Base-by-base conservation (phyloP, 257 asterid species). In the Solanum neorickii region DNA sequence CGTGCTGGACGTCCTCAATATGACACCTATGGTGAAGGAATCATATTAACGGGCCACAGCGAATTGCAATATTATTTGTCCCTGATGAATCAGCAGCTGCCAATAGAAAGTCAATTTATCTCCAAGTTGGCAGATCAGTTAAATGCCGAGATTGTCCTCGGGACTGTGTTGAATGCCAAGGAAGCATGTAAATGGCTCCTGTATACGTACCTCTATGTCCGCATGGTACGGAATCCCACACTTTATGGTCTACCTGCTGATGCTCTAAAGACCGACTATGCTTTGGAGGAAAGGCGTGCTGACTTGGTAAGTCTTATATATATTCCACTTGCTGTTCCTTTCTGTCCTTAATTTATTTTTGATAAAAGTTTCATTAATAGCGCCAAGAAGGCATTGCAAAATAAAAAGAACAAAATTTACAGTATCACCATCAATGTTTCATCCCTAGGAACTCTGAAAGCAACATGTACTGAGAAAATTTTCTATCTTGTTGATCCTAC, bases 1-100 rank as follows among this genome's bases (percentile, higher is more conserved):
- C 92, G 93, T 44, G 93, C 93, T 46, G 93, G 93, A 82, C 90
- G 93, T 90, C 93, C 93, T 56, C 93, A 91, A 49, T 91, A 78
- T 87, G 93, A 91, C 84, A 89, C 89, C 6, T 85, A 84, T 41
- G 93, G 93, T 33, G 93, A 89, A 83, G 93, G 93, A 66, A 91
- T 91, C 21, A 89, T 91, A 31, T 88, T 91, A 14, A 91, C 93
- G 11, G 89, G 91, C 9, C 93, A 91, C 39, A 85, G 88, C 31
- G 93, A 91, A 62, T 76, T 91, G 62, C 93, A 89, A 20, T 91
- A 89, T 83, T 91, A 91, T 88, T 72, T 91, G 21, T 89, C 92
- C 59, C 76, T 91, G 80, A 91, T 91, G 93, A 91, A 91, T 86
- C 92, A 91, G 89, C 92, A 91, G 82, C 91, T 91, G 70, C 93